phyloP scores from a whole-genome alignment of 257 asterid genomes.

The Eucommia ulmoides region DNA sequence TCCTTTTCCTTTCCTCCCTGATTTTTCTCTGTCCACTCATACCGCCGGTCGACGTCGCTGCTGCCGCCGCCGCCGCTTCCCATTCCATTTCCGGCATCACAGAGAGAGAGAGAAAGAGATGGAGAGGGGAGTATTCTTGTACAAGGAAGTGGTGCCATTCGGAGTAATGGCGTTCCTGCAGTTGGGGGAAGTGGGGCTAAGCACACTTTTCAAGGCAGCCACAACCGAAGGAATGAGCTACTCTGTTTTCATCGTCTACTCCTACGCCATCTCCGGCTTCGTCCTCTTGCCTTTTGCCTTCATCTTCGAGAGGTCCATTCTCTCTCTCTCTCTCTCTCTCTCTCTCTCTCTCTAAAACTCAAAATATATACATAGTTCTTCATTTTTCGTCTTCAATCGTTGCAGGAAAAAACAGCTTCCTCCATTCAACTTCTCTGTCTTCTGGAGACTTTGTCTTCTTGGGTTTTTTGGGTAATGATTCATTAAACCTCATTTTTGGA shows the following conservation, averaged over 20 bases:
- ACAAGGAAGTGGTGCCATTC: constrained; percentile 53
- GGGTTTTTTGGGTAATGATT: constrained; percentile 62
- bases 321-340: not conserved
- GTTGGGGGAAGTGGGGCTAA: constrained; percentile 60
- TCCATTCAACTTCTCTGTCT: constrained; percentile 29
- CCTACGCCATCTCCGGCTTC: constrained; percentile 63
- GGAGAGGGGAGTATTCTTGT: constrained; percentile 19
- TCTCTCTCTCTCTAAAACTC: no score
- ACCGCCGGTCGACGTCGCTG: no score
- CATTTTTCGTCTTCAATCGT: no score
- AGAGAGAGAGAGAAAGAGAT: constrained; percentile 5
- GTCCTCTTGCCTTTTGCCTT: constrained; percentile 55
- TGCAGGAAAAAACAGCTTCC: constrained; percentile 55
- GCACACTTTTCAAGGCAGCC: constrained; percentile 73
- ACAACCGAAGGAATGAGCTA: constrained; percentile 59
- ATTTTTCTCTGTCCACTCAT: no score
- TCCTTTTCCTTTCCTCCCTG: no score
- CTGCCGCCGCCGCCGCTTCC: no score
- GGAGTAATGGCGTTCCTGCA: constrained; percentile 52
- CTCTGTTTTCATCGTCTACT: constrained; percentile 64
- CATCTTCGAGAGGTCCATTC: constrained; percentile 37
- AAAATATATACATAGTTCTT: no score
- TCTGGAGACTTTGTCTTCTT: constrained; percentile 46
- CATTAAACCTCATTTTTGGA: no score
- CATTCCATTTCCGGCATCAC: no score